A percentile compares a stretch with the other conserved stretches of the same genome.
Evolutionary conservation across 768 basidiomycete species (phyloP).

Genomic region (Tephrocybe sp.): DNA sequence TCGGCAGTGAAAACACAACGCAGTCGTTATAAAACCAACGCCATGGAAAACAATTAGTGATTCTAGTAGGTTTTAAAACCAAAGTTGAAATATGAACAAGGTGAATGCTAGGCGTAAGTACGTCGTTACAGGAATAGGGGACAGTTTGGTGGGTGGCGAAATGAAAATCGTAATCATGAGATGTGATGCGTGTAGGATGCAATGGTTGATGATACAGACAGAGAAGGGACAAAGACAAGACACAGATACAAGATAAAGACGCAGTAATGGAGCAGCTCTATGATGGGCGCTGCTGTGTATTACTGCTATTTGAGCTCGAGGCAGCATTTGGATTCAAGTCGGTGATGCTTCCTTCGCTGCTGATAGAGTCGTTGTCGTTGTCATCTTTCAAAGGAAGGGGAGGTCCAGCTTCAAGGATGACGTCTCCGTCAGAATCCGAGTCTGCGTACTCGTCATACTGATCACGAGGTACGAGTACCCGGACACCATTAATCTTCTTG

Average conservation of each 20-base stretch:
- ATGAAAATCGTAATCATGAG: not conserved
- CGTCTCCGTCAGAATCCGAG: slow-evolving; percentile 59
- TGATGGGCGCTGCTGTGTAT: slow-evolving; percentile 2
- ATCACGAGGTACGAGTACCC: slow-evolving; percentile 24
- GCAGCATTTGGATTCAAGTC: slow-evolving; percentile 10
- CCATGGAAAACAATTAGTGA: not conserved
- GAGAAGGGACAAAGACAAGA: too few relatives aligned
- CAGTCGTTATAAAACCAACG: not conserved
- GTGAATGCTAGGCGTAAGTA: not conserved
- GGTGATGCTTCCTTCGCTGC: slow-evolving; percentile 9
- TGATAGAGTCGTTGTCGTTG: slow-evolving; percentile 6
- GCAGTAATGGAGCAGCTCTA: not conserved
- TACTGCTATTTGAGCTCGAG: slow-evolving; percentile 17
- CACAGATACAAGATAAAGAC: too few relatives aligned
- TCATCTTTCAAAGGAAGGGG: slow-evolving; percentile 31
- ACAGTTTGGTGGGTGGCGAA: slow-evolving; percentile 1
- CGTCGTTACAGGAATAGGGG: slow-evolving; percentile 1
- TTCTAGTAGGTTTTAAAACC: not conserved
- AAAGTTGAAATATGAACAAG: not conserved
- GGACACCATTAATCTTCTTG: slow-evolving; percentile 37
- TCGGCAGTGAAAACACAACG: not conserved
- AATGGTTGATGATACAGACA: too few relatives aligned
- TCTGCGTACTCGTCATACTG: slow-evolving; percentile 35
- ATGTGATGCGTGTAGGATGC: slow-evolving; percentile 4
- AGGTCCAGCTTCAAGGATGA: slow-evolving; percentile 76